Evolutionary conservation across 1,284 basidiomycete species (phyloP).

Genomic region (Puccinia hordei): DNA sequence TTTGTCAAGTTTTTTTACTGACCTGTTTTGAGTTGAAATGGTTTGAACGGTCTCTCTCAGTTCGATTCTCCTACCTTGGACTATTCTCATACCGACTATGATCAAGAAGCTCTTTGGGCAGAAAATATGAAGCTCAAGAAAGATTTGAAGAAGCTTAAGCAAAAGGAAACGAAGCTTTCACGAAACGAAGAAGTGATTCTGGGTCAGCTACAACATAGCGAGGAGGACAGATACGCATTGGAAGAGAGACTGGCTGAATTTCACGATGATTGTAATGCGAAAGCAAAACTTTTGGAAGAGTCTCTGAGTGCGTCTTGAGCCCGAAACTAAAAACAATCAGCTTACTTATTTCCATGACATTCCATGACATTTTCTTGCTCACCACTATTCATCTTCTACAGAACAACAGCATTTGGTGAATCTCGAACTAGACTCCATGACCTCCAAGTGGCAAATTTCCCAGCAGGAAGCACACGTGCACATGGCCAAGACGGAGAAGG

Average conservation of each 20-base stretch:
- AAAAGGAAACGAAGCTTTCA: not conserved
- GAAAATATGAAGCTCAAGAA: not conserved
- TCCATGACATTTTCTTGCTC: not conserved
- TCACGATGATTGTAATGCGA: not conserved
- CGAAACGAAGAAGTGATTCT: not conserved
- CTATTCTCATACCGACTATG: too few relatives aligned
- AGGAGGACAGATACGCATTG: not conserved
- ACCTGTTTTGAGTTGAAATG: too few relatives aligned
- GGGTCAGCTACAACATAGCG: not conserved
- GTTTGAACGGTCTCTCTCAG: too few relatives aligned
- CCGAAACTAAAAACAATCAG: not conserved
- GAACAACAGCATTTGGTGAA: not conserved
- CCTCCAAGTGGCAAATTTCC: not conserved
- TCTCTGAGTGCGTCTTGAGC: not conserved
- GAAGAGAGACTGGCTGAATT: not conserved
- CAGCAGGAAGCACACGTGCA: not conserved
- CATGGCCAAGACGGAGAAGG: not conserved
- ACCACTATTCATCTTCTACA: not conserved
- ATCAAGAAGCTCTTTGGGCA: not conserved
- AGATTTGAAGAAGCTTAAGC: not conserved
- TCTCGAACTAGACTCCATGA: not conserved
- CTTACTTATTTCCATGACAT: not conserved
- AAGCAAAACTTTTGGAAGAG: not conserved
- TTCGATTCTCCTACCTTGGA: too few relatives aligned
- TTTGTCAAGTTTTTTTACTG: too few relatives aligned